Conservation (phyloP, 306 rosid genomes). For the Sicyos baderoa region DNA sequence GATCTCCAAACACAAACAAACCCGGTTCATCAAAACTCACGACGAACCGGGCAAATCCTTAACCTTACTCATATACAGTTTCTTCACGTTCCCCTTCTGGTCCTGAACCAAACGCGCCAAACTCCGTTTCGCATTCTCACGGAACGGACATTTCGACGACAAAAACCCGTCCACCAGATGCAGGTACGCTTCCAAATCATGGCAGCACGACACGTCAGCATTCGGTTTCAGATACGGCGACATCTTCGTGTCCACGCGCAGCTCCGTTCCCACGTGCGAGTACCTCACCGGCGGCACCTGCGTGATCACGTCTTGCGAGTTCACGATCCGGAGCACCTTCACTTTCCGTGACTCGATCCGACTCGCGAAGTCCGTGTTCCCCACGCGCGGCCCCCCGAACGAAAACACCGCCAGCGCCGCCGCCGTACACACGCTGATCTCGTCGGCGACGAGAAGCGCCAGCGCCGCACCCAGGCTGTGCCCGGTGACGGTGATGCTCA, state of each 20-base stretch:
- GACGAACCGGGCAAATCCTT: conserved; percentile 72
- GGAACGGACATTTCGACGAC: conserved; percentile 76
- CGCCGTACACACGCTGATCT: conserved; percentile 33
- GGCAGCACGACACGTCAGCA: conserved; percentile 84
- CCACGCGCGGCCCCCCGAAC: conserved; percentile 85
- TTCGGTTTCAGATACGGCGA: conserved; percentile 78
- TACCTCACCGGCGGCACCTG: conserved; percentile 64
- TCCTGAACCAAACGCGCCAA: conserved; percentile 58
- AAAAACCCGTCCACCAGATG: conserved; percentile 85
- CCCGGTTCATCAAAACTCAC: not conserved
- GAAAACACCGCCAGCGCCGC: conserved; percentile 67
- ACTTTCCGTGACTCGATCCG: conserved; percentile 31
- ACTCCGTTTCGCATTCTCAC: conserved; percentile 79
- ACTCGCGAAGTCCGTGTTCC: conserved; percentile 55
- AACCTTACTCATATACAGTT: conserved; percentile 67
- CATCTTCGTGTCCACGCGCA: conserved; percentile 69
- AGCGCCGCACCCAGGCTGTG: conserved; percentile 85
- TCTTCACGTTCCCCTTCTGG: conserved; percentile 65
- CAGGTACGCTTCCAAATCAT: conserved; percentile 83
- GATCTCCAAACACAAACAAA: not conserved
- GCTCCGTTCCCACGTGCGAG: conserved; percentile 73
- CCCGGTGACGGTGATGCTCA: conserved; percentile 77
- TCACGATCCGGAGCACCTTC: conserved; percentile 70
- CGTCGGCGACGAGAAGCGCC: conserved; percentile 70
- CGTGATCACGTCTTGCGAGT: conserved; percentile 76